These are phyloP conservation scores for Dysphania ambrosioides DNA, from an alignment of 148 eudicot genomes.

Conservation along the genomic window DNA sequence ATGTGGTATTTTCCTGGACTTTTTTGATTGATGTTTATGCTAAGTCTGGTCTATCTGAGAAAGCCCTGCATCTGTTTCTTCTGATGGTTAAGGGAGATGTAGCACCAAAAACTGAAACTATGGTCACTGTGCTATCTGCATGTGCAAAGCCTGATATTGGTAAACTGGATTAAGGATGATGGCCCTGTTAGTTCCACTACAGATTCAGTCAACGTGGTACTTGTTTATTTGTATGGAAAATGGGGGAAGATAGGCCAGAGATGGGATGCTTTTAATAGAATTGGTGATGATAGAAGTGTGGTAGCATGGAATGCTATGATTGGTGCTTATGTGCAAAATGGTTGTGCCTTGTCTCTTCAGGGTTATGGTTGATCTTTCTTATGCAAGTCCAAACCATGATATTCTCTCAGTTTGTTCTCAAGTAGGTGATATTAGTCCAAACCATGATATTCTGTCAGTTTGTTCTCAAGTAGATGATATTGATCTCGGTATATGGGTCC, in stretches of 20 bases:
- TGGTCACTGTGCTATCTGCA: constrained; percentile 67
- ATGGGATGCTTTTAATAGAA: constrained; percentile 52
- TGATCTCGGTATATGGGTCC: constrained; percentile 57
- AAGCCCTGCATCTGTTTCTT: constrained; percentile 49
- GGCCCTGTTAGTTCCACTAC: constrained; percentile 7
- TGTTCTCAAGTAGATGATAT: constrained; percentile 80
- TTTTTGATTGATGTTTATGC: constrained; percentile 63
- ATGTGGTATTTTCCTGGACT: constrained; percentile 57
- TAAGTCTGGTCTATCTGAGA: constrained; percentile 40
- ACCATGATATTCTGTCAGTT: constrained; percentile 79
- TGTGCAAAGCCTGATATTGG: constrained; percentile 45
- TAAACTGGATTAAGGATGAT: constrained; percentile 26
- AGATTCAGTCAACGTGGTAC: constrained; percentile 45
- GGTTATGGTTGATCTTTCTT: constrained; percentile 40
- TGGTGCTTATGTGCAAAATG: constrained; percentile 66
- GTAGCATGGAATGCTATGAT: constrained; percentile 75
- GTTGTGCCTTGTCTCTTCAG: constrained; percentile 45
- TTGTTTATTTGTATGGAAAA: constrained; percentile 65
- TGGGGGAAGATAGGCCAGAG: constrained; percentile 42
- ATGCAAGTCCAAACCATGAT: constrained; percentile 62
- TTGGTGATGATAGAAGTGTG: constrained; percentile 47
- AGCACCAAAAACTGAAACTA: constrained; percentile 52
- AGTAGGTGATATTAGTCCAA: constrained; percentile 67
- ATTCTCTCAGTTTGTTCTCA: constrained; percentile 83
- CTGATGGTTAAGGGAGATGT: constrained; percentile 43